A percentile compares a stretch with the other conserved stretches of the same genome.
Evolutionary conservation across 169 alveolate genomes (phyloP).

Genomic region (Plasmodium malariae): DNA sequence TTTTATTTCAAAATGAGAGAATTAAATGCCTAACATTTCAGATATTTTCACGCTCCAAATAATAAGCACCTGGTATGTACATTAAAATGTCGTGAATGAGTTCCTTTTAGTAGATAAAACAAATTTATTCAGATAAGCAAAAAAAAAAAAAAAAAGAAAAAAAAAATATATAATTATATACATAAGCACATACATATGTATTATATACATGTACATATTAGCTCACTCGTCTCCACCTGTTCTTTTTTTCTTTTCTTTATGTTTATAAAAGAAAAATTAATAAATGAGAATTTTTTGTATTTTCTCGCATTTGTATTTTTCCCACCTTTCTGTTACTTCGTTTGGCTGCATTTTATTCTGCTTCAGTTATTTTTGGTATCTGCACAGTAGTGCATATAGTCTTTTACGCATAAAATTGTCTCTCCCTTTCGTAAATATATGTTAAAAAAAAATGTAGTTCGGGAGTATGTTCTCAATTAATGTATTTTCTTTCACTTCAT

Average conservation of each 20-base stretch:
- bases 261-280: too few relatives aligned
- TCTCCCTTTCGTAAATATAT: not conserved
- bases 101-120: not conserved
- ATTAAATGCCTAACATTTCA: too few relatives aligned
- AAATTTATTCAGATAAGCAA: not conserved
- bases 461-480: not conserved
- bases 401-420: not conserved
- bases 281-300: not conserved
- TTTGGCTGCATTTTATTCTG: not conserved
- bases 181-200: too few relatives aligned
- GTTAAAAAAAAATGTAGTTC: not conserved
- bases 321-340: too few relatives aligned
- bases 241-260: too few relatives aligned
- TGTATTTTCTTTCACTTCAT: not conserved
- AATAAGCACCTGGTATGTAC: too few relatives aligned
- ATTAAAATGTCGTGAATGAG: too few relatives aligned
- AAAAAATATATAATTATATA: too few relatives aligned
- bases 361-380: not conserved
- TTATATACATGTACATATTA: not conserved
- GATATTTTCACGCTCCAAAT: too few relatives aligned
- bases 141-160: not conserved
- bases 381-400: not conserved
- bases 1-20: too few relatives aligned
- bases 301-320: not conserved
- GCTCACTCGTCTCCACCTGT: not conserved